Conservation (phyloP, 441 rosid genomes). For the Cnidoscolus chayamansa region DNA sequence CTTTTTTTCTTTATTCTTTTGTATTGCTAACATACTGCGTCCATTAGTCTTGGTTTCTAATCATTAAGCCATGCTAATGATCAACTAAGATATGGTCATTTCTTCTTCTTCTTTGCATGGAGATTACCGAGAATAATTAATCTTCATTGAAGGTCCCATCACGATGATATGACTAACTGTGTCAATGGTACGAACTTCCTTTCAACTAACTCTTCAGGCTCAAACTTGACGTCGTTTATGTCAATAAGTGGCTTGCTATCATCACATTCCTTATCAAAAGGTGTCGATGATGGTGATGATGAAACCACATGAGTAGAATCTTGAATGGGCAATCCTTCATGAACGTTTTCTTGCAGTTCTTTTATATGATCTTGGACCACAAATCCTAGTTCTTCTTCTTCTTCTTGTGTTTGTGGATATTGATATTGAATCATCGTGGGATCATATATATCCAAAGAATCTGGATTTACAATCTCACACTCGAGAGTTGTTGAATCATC, state of each 20-base stretch:
- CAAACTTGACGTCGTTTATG: constrained; percentile 45
- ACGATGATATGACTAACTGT: constrained; percentile 57
- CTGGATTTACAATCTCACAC: constrained; percentile 35
- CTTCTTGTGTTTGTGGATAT: constrained; percentile 29
- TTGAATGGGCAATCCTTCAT: constrained; percentile 38
- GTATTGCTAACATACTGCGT: no score
- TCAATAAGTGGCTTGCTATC: constrained; percentile 47
- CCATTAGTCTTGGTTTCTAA: no score
- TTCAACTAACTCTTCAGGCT: constrained; percentile 45
- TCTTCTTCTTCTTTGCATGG: background rate
- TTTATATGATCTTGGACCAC: constrained; percentile 10
- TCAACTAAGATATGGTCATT: no score
- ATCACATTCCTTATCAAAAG: constrained; percentile 33
- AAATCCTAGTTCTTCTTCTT: constrained; percentile 36
- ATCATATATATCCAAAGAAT: constrained; percentile 33
- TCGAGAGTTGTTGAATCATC: constrained; percentile 29
- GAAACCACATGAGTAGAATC: constrained; percentile 22
- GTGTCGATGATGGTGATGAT: constrained; percentile 16
- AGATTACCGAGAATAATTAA: background rate
- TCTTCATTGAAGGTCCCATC: background rate
- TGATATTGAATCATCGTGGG: constrained; percentile 23
- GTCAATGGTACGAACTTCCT: constrained; percentile 50
- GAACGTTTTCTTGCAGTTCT: constrained; percentile 34
- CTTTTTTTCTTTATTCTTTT: no score
- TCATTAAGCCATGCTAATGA: no score